Evolutionary conservation across 805 yeast species (phyloP).

Genomic region (Saccharomycopsis sp.): DNA sequence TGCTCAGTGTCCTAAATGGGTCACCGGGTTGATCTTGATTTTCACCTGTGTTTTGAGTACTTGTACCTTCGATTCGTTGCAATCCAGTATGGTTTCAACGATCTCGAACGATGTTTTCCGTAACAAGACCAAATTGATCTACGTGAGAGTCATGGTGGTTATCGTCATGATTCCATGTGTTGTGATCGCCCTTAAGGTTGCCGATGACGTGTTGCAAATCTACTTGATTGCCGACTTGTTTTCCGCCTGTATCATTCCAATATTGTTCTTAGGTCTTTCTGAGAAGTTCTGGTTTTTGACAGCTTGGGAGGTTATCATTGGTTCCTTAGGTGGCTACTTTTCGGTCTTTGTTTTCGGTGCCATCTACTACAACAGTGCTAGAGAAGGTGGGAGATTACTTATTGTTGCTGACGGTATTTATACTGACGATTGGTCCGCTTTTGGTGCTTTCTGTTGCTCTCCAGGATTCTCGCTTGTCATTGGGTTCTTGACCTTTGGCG

Average conservation of each 20-base stretch:
- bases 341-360: conserved; percentile 81
- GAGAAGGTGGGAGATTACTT: conserved; percentile 70
- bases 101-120: conserved; percentile 87
- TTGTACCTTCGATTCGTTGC: conserved; percentile 84
- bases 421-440: conserved; percentile 82
- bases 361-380: conserved; percentile 63
- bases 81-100: conserved; percentile 82
- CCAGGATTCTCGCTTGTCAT: conserved; percentile 72
- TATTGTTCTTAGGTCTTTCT: conserved; percentile 72
- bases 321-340: conserved; percentile 77
- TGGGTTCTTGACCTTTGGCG: conserved; percentile 44
- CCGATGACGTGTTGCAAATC: conserved; percentile 77
- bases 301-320: conserved; percentile 75
- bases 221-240: conserved; percentile 87
- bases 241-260: conserved; percentile 81
- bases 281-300: conserved; percentile 59
- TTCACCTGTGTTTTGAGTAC: conserved; percentile 71
- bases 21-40: conserved; percentile 73
- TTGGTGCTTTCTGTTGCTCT: conserved; percentile 90
- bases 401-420: conserved; percentile 78
- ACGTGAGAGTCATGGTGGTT: conserved; percentile 64
- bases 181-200: conserved; percentile 75
- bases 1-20: conserved; percentile 75
- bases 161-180: conserved; percentile 80
- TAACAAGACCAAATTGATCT: conserved; percentile 62